Percentiles rank a stretch among this genome's conserved stretches.
phyloP scores from a whole-genome alignment of 768 basidiomycete genomes.

The Lepiota venenata region DNA sequence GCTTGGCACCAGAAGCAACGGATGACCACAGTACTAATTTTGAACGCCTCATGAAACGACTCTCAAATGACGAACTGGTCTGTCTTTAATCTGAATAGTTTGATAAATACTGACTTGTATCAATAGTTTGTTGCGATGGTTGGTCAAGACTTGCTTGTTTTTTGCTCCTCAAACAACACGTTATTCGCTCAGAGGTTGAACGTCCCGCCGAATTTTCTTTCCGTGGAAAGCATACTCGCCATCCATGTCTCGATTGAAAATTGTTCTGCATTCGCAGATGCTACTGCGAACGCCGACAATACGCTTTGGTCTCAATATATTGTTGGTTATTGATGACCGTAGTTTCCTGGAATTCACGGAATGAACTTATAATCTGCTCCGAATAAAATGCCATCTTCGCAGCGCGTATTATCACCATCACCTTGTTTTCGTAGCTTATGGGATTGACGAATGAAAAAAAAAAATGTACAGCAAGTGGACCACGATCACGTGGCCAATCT shows the following conservation, averaged over 20 bases:
- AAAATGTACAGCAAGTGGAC: too few relatives aligned
- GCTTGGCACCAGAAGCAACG: conserved; percentile 35
- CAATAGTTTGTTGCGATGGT: conserved; percentile 55
- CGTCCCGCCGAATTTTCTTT: conserved; percentile 42
- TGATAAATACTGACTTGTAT: not conserved
- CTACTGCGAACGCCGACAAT: conserved; percentile 38
- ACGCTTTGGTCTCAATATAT: conserved; percentile 35
- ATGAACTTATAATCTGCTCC: not conserved
- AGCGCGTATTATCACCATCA: too few relatives aligned
- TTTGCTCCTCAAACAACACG: conserved; percentile 53
- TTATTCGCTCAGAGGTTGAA: conserved; percentile 47
- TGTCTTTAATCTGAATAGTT: conserved; percentile 14
- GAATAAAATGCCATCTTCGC: not conserved
- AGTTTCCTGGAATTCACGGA: not conserved
- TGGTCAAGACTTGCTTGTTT: conserved; percentile 49
- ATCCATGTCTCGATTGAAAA: conserved; percentile 57
- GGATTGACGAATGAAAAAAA: too few relatives aligned
- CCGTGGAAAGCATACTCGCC: conserved; percentile 44
- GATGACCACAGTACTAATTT: conserved; percentile 45
- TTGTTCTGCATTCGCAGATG: conserved; percentile 55
- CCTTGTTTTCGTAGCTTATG: too few relatives aligned
- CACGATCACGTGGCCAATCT: conserved; percentile 17
- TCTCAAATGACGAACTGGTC: conserved; percentile 54
- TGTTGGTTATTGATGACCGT: not conserved
- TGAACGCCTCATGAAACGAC: conserved; percentile 42